phyloP scores from a whole-genome alignment of 2,329 filamentous ascomycete genomes.

The Stromatinia cepivora region DNA sequence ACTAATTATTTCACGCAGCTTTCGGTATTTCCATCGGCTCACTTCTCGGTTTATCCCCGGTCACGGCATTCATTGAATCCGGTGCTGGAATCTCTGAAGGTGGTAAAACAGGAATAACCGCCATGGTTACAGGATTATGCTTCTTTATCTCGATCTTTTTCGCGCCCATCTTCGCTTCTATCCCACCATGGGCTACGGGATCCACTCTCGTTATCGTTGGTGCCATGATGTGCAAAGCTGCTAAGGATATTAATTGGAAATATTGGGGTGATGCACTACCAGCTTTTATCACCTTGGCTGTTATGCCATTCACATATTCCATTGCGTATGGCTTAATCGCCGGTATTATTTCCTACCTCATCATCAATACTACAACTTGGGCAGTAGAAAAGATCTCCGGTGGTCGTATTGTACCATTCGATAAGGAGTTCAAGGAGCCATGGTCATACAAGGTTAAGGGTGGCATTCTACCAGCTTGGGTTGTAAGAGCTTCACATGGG shows the following conservation, averaged over 20 bases:
- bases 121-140: constrained; percentile 74
- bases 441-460: constrained; percentile 79
- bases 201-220: constrained; percentile 83
- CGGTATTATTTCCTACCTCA: constrained; percentile 73
- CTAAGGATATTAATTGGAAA: constrained; percentile 82
- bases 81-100: constrained; percentile 88
- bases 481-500: constrained; percentile 50
- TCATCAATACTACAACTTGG: constrained; percentile 74
- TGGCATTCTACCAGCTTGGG: constrained; percentile 73
- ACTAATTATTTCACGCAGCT: constrained; percentile 44
- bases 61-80: constrained; percentile 87
- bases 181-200: constrained; percentile 86
- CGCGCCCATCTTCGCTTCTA: constrained; percentile 85
- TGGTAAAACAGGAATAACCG: constrained; percentile 82
- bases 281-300: constrained; percentile 77
- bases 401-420: constrained; percentile 70
- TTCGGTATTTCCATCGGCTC: constrained; percentile 77
- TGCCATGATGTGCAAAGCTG: constrained; percentile 77
- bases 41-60: constrained; percentile 74
- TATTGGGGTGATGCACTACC: constrained; percentile 83
- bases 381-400: constrained; percentile 64
- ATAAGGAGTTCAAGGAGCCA: constrained; percentile 73
- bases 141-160: constrained; percentile 90
- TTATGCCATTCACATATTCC: constrained; percentile 89
- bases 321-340: constrained; percentile 84